Percentiles rank a stretch among this genome's conserved stretches.
Conservation (phyloP, 192 early-diverging fungal genomes). For the Coemansia sp. region DNA sequence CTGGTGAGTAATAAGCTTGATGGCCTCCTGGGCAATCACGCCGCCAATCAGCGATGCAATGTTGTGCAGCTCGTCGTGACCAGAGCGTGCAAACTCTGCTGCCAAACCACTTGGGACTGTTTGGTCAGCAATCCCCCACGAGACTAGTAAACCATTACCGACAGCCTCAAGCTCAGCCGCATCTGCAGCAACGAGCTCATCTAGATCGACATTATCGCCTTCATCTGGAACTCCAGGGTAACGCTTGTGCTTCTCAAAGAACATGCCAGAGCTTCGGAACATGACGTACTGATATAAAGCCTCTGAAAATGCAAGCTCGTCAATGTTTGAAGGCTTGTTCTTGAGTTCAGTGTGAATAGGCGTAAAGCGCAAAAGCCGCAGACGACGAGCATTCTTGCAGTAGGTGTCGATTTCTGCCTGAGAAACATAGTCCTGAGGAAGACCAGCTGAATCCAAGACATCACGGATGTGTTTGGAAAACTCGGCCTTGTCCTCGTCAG, state of each 20-base stretch:
- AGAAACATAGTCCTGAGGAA: conserved; percentile 56
- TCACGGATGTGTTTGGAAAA: conserved; percentile 50
- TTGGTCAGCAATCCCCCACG: conserved; percentile 13
- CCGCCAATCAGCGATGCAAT: conserved; percentile 86
- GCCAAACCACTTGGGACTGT: conserved; percentile 17
- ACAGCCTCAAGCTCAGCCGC: conserved; percentile 6
- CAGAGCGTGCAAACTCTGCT: conserved; percentile 58
- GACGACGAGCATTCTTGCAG: conserved; percentile 75
- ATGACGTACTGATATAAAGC: conserved; percentile 26
- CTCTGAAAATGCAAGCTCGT: conserved; percentile 3
- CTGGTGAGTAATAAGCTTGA: conserved; percentile 94
- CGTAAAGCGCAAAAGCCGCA: conserved; percentile 62
- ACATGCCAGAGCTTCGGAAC: conserved; percentile 25
- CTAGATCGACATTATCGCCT: conserved; percentile 5
- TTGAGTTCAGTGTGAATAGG: conserved; percentile 20
- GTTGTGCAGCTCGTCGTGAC: conserved; percentile 75
- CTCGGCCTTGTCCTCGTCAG: conserved; percentile 61
- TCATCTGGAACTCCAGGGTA: conserved; percentile 21
- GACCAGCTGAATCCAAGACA: conserved; percentile 50
- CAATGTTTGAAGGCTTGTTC: conserved; percentile 1
- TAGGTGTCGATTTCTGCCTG: conserved; percentile 69
- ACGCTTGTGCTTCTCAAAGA: conserved; percentile 16
- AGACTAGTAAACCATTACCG: conserved; percentile 19
- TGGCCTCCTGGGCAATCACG: conserved; percentile 87
- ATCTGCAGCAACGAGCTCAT: conserved; percentile 20